Percentiles rank a stretch among this genome's conserved stretches.
These are phyloP conservation scores for Globisporangium polare DNA, from an alignment of 352 stramenopile genomes.

Conservation along the genomic window DNA sequence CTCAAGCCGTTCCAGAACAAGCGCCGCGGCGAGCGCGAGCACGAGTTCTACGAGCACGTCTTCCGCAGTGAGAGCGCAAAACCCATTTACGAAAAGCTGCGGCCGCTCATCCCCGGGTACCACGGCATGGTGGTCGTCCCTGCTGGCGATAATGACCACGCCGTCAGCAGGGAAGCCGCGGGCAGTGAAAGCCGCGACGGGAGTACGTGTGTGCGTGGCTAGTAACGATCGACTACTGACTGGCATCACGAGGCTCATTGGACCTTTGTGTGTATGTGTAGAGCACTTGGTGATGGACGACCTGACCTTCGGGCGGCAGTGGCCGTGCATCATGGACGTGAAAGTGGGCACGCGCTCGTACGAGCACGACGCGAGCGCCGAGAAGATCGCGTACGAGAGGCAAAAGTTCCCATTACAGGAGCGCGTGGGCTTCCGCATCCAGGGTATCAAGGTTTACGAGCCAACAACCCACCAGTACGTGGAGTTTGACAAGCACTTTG, in stretches of 20 bases:
- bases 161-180: no score
- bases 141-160: conserved; percentile 9
- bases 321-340: conserved; percentile 95
- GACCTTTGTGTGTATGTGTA: no score
- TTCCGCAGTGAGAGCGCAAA: conserved; percentile 26
- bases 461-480: conserved; percentile 47
- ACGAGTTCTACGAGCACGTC: conserved; percentile 74
- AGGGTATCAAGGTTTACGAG: conserved; percentile 91
- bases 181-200: conserved; percentile 8
- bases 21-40: conserved; percentile 62
- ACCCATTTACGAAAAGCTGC: conserved; percentile 26
- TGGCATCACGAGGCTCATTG: no score
- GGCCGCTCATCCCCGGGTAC: conserved; percentile 55
- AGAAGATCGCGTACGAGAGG: conserved; percentile 89
- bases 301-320: conserved; percentile 71
- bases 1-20: conserved; percentile 87
- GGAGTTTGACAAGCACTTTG: conserved; percentile 87
- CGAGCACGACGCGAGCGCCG: conserved; percentile 80
- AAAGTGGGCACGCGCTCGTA: conserved; percentile 96
- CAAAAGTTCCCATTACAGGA: conserved; percentile 93
- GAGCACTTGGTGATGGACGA: conserved; percentile 90
- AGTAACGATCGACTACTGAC: no score
- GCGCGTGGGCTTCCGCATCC: conserved; percentile 91
- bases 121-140: conserved; percentile 44
- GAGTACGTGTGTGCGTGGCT: conserved; percentile 2